Base-by-base conservation (phyloP, 495 filamentous ascomycete genomes). In the Penicillium ochrochloron region DNA sequence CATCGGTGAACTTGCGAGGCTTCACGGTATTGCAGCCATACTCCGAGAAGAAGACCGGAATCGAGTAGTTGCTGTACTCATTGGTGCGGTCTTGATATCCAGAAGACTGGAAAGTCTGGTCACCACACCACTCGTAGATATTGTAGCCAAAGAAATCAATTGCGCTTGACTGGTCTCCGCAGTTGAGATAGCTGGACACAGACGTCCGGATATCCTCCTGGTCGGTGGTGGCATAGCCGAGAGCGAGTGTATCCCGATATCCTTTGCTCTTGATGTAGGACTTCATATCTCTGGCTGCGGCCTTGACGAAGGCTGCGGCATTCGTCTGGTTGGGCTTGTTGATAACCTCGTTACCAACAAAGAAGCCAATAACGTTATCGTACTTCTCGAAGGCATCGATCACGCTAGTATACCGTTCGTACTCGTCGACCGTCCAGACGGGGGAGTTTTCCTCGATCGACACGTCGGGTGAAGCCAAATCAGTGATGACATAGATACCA, bases 61-160 rank as follows among this genome's bases (percentile, higher is more conserved):
- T 90, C 5, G 91, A 90, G 82, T 93, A 99, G 75, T 89, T 88
- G 44, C 79, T 76, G 83, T 97, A 98, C 76, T 96, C 93, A 55
- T 89, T 73, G 61, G 92, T 93, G 67, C 93, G 88, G 27, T 85
- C 85, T 63, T 90, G 78, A 77, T 92, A 99, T 14, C 92, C 91
- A 0, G 95, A 98, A 33, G 75, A 61, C 48, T 79, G 70, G 73
- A 87, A 94, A 63, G 83, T 84, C 66, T 89, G 94, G 50, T 93
- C 76, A 62, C 96, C 96, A 76, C 95, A 99, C 94, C 94, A 99
- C 58, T 92, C 93, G 82, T 98, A 98, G 83, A 98, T 97, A 82
- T 99, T 99, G 88, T 97, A 97, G 59, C 95, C 96, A 90, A 94
- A 98, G 83, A 93, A 97, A 78, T 98, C 96, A 64, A 97, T 96